Base-by-base conservation (phyloP, 139 green algal species). In the Chlorella sp. region DNA sequence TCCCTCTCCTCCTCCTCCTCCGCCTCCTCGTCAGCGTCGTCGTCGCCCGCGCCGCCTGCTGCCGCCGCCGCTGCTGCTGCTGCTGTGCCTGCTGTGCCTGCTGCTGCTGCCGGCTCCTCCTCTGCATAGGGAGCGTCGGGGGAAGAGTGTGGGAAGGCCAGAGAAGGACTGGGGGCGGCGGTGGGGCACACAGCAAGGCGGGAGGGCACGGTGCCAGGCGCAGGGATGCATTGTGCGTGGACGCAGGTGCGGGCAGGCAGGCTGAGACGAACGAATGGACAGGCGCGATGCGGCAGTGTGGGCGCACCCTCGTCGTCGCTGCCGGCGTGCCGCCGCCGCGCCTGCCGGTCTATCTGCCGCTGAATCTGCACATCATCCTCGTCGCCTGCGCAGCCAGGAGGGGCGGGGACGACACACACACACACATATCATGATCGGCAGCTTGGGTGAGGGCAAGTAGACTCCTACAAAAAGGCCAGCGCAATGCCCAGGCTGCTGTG, bases 361-460 rank as follows among this genome's bases (percentile, higher is more conserved):
- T 91, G 94, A 2, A 94, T 93, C 53, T 91, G 88, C 36, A 83
- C 88, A 69, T 99, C 97, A 81, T 98, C 95, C 61, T 96, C 95
- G 57, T 98, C 96, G 19, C 90, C 91, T 86, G 48, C 81, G 64
- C 7, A 84, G 30, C 40, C 18, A 34, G 69, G 40, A 77, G 69
- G 32, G 69, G 26, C 22, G 37, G 22, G 64, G 37, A 16, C 15
- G 37, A 28, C 69, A 34, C 69, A 77, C 21, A 28, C 2, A 71
- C n/a, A n/a, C 60, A 68, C 60, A 68, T 14, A 40, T 68, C 18
- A 83, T 12, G 21, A 80, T 53, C n/a, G n/a, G 37, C 12, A 57
- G 76, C 15, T n/a, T 53, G 3, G 36, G 18, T 57, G 34, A 26
- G 1, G 76, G 36, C 34, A n/a, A 22, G 57, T 53, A 53, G 2